phyloP scores from a whole-genome alignment of 345 rosid species.

The Brassica juncea region DNA sequence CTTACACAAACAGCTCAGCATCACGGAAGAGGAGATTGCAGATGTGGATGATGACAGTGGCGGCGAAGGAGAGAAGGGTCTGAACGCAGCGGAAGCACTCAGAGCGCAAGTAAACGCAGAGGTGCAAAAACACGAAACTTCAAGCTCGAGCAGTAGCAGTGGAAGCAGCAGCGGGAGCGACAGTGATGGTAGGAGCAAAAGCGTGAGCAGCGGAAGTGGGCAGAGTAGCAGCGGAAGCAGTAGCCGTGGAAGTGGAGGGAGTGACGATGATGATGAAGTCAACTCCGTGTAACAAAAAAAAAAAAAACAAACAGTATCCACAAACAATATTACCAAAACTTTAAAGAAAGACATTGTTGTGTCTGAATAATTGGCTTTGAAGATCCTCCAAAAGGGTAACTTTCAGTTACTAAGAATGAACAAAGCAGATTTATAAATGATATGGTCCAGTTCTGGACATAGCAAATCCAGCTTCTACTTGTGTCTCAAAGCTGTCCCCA shows the following conservation, averaged over 20 bases:
- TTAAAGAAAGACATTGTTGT: not conserved
- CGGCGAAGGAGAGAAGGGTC: constrained; percentile 59
- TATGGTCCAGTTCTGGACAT: constrained; percentile 13
- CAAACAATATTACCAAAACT: constrained; percentile 13
- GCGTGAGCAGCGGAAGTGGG: constrained; percentile 35
- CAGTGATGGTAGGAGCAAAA: constrained; percentile 63
- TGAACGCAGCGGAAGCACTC: constrained; percentile 91
- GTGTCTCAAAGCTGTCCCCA: constrained; percentile 9
- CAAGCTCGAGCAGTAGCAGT: constrained; percentile 76
- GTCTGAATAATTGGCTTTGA: constrained; percentile 22
- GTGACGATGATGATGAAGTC: constrained; percentile 64
- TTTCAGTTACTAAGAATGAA: constrained; percentile 1
- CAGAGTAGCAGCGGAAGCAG: constrained; percentile 58
- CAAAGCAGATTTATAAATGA: not conserved
- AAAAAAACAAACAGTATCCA: constrained; percentile 10
- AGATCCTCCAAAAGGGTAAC: constrained; percentile 26
- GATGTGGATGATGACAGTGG: constrained; percentile 72
- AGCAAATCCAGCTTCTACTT: constrained; percentile 13
- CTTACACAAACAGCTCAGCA: constrained; percentile 24
- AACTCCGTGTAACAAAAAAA: constrained; percentile 49
- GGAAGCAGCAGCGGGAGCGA: constrained; percentile 67
- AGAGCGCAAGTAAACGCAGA: constrained; percentile 78
- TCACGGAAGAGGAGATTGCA: constrained; percentile 71
- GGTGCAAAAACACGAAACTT: constrained; percentile 43
- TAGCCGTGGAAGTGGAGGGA: constrained; percentile 41